Evolutionary conservation across 192 early-diverging fungal genomes (phyloP).

Genomic region (Coemansia nantahalensis): DNA sequence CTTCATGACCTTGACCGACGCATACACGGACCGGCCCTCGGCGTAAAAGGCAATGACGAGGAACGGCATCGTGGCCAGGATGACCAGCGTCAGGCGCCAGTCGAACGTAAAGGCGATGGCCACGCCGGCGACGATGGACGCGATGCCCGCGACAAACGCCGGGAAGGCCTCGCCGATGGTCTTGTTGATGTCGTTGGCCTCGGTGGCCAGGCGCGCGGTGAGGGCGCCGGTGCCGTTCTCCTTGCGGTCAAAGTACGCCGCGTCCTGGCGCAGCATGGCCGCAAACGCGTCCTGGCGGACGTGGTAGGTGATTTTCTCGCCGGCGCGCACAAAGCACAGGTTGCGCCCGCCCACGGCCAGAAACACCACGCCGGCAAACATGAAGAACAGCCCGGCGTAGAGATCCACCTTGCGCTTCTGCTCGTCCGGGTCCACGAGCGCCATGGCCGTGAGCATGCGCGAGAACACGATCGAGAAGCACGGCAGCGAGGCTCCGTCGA

Average conservation of each 20-base stretch:
- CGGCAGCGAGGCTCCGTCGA: conserved; percentile 76
- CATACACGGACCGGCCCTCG: conserved; percentile 39
- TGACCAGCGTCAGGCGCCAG: conserved; percentile 84
- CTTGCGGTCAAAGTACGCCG: conserved; percentile 82
- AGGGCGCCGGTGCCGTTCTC: conserved; percentile 75
- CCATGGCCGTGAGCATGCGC: conserved; percentile 38
- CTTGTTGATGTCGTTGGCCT: conserved; percentile 68
- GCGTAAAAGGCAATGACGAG: conserved; percentile 43
- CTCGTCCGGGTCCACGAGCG: conserved; percentile 16
- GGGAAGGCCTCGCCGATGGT: conserved; percentile 46
- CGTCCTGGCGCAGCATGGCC: conserved; percentile 81
- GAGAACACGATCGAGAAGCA: conserved; percentile 73
- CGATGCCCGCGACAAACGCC: conserved; percentile 20
- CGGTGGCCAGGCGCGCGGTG: conserved; percentile 76
- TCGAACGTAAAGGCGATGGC: conserved; percentile 67
- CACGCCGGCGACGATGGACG: conserved; percentile 45
- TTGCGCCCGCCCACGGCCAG: conserved; percentile 55
- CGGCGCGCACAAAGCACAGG: conserved; percentile 61
- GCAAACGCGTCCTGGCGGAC: conserved; percentile 66
- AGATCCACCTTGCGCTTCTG: conserved; percentile 45
- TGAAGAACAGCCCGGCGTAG: conserved; percentile 60
- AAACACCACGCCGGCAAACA: conserved; percentile 62
- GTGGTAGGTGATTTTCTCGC: conserved; percentile 68
- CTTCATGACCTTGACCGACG: conserved; percentile 58
- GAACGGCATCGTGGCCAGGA: conserved; percentile 61